Percentiles rank a stretch among this genome's conserved stretches.
Evolutionary conservation across 129 eudicot species (phyloP).

Genomic region (Pseudognaphalium luteoalbum): DNA sequence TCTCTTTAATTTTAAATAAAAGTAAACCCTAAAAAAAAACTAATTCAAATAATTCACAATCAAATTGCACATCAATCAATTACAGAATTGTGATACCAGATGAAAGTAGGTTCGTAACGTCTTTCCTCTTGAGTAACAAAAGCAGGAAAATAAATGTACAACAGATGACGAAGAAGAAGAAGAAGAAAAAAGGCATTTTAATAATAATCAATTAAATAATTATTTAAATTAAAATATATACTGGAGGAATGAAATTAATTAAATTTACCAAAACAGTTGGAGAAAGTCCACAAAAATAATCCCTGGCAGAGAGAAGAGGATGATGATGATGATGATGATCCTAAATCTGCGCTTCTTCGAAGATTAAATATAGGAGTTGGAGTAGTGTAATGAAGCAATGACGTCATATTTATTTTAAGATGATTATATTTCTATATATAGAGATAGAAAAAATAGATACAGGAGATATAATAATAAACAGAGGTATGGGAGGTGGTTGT

Average conservation of each 20-base stretch:
- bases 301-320: slow-evolving; percentile 35
- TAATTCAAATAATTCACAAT: neutral
- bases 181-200: slow-evolving; percentile 11
- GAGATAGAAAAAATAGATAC: neutral
- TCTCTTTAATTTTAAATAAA: no score
- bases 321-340: slow-evolving; percentile 32
- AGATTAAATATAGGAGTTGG: slow-evolving; percentile 29
- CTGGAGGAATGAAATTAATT: neutral
- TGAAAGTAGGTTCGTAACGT: slow-evolving; percentile 23
- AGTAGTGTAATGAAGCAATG: slow-evolving; percentile 36
- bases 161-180: neutral
- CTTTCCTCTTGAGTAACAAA: slow-evolving; percentile 32
- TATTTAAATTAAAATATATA: neutral
- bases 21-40: neutral
- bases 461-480: no score
- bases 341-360: slow-evolving; percentile 33
- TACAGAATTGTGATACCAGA: neutral
- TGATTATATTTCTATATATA: slow-evolving; percentile 5
- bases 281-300: slow-evolving; percentile 40
- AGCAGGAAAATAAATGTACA: slow-evolving; percentile 16
- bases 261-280: slow-evolving; percentile 48
- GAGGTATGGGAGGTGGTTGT: neutral
- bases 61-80: neutral
- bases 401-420: slow-evolving; percentile 31
- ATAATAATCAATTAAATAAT: no score